Conservation (phyloP, 2,329 filamentous ascomycete genomes). For the Coleophoma crateriformis region DNA sequence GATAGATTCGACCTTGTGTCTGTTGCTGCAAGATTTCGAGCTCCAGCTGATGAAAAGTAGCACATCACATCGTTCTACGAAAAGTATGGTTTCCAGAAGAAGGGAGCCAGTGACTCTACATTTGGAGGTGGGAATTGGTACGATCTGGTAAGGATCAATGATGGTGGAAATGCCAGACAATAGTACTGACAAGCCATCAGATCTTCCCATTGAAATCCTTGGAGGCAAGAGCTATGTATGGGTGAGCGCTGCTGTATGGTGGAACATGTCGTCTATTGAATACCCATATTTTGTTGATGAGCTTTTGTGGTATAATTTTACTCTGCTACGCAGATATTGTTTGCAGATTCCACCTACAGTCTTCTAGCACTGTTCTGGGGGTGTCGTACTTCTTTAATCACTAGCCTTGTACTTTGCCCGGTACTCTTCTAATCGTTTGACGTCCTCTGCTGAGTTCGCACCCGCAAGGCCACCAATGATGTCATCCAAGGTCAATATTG, state of each 20-base stretch:
- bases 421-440: constrained; percentile 69
- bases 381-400: constrained; percentile 30
- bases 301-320: not conserved
- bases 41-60: constrained; percentile 25
- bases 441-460: constrained; percentile 55
- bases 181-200: constrained; percentile 5
- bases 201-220: constrained; percentile 21
- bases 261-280: not conserved
- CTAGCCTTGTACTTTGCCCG: constrained; percentile 58
- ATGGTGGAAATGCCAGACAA: no score
- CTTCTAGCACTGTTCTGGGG: not conserved
- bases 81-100: constrained; percentile 65
- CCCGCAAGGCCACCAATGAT: constrained; percentile 65
- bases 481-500: constrained; percentile 80
- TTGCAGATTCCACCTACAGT: not conserved
- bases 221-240: constrained; percentile 22
- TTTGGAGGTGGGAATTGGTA: constrained; percentile 80
- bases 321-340: not conserved
- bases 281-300: no score
- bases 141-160: constrained; percentile 59
- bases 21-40: not conserved
- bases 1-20: constrained; percentile 1
- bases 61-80: constrained; percentile 71
- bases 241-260: constrained; percentile 6
- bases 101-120: constrained; percentile 61